Evolutionary conservation across 305 asterid genomes (phyloP), one percentile per base, ranked within the genome.

Genomic region (Fraxinus sp.): DNA sequence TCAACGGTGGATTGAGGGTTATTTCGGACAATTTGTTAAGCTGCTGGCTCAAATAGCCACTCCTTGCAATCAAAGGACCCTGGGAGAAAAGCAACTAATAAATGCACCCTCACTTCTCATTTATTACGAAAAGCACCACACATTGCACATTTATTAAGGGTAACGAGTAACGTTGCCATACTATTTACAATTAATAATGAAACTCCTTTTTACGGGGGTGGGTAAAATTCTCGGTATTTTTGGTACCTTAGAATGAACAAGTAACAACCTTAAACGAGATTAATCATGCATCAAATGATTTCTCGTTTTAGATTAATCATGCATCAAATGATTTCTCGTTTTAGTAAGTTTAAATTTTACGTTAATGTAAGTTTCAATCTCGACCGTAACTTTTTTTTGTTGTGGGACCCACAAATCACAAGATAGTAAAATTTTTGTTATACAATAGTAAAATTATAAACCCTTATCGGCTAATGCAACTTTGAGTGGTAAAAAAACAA

Each of bases 1-100:
- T 91, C 80, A 94, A 90, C 92, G 96, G 95, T 52, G 98, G 98
- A 1, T 97, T 86, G 79, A 96, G 91, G 85, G 90, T 92, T 85
- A 96, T 84, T 89, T 94, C 93, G 7, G 97, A 77, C 72, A 88
- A 22, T 30, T 85, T 87, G n/a, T 36, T 79, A 0, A 94, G 90
- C 59, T 85, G 92, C 66, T 92, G 93, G 87, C 85, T 87, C 80
- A 96, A 75, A 78, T 89, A 90, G 84, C 90, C 86, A 81, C 98
- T 92, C 86, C 85, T 88, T 18, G 90, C 86, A n/a, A 82, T 85
- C 85, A 96, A 82, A 72, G 92, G 87, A 22, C 86, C 96, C 99
- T 96, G 90, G 68, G 79, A 82, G 85, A 81, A 81, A 86, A 77
- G 22, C 55, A 59, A 22, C n/a, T 11, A 85, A 36, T 87, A 86